A percentile compares a stretch with the other conserved stretches of the same genome.
Conservation (phyloP, 2,329 filamentous ascomycete species). For the Cordyceps cateniannulata region DNA sequence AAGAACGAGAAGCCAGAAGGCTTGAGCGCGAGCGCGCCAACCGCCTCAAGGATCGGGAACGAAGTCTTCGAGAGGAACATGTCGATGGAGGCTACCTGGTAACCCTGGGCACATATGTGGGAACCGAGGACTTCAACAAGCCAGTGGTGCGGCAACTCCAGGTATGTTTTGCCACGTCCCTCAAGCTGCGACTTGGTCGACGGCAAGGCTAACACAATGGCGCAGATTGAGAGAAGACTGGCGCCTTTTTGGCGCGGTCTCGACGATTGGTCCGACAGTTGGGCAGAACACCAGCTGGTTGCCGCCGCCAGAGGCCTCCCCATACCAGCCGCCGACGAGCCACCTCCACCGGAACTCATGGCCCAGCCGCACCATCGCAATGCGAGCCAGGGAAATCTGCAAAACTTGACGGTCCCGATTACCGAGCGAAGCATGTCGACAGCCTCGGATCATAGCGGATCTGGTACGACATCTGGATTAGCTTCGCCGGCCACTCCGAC, state of each 20-base stretch:
- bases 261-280: conserved; percentile 79
- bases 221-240: conserved; percentile 80
- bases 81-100: conserved; percentile 94
- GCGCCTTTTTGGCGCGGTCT: conserved; percentile 95
- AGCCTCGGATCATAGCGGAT: conserved; percentile 63
- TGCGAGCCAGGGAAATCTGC: conserved; percentile 39
- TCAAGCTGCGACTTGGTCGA: not conserved
- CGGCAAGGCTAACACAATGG: not conserved
- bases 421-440: conserved; percentile 69
- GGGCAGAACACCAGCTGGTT: conserved; percentile 94
- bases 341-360: conserved; percentile 62
- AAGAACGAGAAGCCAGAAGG: conserved; percentile 82
- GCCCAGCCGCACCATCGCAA: conserved; percentile 31
- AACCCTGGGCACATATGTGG: conserved; percentile 88
- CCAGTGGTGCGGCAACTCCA: conserved; percentile 79
- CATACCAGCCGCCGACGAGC: conserved; percentile 77
- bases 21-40: conserved; percentile 72
- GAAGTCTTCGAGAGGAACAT: conserved; percentile 84
- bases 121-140: conserved; percentile 90
- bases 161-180: conserved; percentile 44
- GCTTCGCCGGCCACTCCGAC: conserved; percentile 43
- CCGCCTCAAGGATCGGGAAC: conserved; percentile 77
- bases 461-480: conserved; percentile 50
- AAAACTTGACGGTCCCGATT: conserved; percentile 74
- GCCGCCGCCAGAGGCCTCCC: conserved; percentile 79